A percentile compares a stretch with the other conserved stretches of the same genome.
Conservation (phyloP, 768 basidiomycete genomes). For the Saitozyma podzolica region DNA sequence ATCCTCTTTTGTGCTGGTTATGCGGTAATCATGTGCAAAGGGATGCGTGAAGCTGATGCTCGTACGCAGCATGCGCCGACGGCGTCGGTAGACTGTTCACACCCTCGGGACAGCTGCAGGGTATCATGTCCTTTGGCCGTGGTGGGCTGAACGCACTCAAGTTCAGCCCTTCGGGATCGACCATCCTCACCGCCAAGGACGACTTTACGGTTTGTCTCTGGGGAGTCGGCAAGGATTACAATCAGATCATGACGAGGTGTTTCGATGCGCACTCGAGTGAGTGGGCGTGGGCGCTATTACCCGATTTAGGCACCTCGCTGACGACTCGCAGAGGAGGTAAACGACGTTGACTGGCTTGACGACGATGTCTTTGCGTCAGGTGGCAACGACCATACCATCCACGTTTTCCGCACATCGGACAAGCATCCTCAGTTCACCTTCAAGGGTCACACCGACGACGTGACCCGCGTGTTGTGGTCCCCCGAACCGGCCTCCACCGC, state of each 20-base stretch:
- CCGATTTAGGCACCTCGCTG: background rate
- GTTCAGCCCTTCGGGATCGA: slow-evolving; percentile 38
- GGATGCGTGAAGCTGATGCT: background rate
- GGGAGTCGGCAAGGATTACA: slow-evolving; percentile 18
- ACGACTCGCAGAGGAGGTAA: slow-evolving; percentile 38
- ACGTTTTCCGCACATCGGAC: slow-evolving; percentile 34
- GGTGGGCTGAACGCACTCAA: slow-evolving; percentile 44
- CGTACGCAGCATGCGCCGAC: slow-evolving; percentile 32
- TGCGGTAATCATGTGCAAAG: background rate
- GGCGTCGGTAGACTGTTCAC: slow-evolving; percentile 46
- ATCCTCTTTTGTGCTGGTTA: background rate
- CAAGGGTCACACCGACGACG: slow-evolving; percentile 48
- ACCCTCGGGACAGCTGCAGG: slow-evolving; percentile 35
- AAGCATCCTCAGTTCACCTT: slow-evolving; percentile 38
- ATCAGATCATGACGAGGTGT: slow-evolving; percentile 15
- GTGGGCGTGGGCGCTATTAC: slow-evolving; percentile 4
- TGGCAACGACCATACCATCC: slow-evolving; percentile 47
- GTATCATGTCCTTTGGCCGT: slow-evolving; percentile 44
- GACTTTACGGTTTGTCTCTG: slow-evolving; percentile 37
- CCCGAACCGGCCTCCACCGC: slow-evolving; percentile 7
- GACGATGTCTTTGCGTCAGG: slow-evolving; percentile 49
- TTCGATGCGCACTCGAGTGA: slow-evolving; percentile 40
- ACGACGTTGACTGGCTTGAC: slow-evolving; percentile 51
- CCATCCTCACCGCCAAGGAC: slow-evolving; percentile 35
- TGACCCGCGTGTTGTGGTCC: slow-evolving; percentile 40